Conservation (phyloP, 2,329 filamentous ascomycete genomes). For the Ophiostoma himal-ulmi region DNA sequence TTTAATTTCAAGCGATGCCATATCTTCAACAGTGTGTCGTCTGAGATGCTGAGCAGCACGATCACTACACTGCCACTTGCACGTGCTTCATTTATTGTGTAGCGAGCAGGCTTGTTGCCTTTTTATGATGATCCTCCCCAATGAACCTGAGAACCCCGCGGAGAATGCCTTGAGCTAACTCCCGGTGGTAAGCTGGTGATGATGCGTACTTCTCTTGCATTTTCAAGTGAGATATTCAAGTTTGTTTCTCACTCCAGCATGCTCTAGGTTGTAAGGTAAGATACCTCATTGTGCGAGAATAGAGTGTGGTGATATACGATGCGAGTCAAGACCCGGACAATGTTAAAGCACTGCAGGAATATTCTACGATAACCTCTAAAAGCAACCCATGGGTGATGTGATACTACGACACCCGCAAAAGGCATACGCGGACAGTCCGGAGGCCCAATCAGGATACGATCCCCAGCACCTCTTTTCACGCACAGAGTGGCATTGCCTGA, state of each 20-base stretch:
- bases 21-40: too few species aligned
- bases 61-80: too few species aligned
- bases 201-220: background rate
- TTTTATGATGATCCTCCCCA: too few species aligned
- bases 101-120: too few species aligned
- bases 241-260: background rate
- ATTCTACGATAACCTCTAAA: background rate
- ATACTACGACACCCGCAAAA: conserved; percentile 8
- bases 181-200: background rate
- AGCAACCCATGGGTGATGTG: background rate
- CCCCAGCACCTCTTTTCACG: conserved; percentile 11
- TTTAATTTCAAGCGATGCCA: too few species aligned
- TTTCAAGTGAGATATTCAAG: background rate
- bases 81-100: too few species aligned
- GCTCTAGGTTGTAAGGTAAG: too few species aligned
- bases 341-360: background rate
- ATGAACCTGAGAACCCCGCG: background rate
- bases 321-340: too few species aligned
- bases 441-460: conserved; percentile 15
- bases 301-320: background rate
- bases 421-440: conserved; percentile 3
- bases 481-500: background rate
- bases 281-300: background rate
- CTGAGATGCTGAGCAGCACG: too few species aligned
- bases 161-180: conserved; percentile 1